Percentiles rank a stretch among this genome's conserved stretches.
Evolutionary conservation across 257 asterid species (phyloP).

Genomic region (Solanum peruvianum): DNA sequence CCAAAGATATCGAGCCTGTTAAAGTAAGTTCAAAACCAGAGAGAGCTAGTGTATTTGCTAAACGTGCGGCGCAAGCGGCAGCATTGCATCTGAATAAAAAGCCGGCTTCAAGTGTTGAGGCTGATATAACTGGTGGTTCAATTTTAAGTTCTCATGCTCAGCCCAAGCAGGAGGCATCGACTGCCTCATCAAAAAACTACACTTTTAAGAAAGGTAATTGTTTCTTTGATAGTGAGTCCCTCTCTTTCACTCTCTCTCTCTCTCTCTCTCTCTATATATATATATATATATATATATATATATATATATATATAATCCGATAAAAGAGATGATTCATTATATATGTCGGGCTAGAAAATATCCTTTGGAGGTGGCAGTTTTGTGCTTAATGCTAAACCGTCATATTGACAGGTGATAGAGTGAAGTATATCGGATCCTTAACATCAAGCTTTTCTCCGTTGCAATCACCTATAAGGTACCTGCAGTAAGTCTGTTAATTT

Average conservation of each 20-base stretch:
- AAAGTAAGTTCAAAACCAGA: slow-evolving; percentile 64
- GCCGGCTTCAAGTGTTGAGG: slow-evolving; percentile 69
- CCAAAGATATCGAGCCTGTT: slow-evolving; percentile 50
- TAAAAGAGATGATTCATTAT: background rate
- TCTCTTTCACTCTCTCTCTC: background rate
- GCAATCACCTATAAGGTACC: slow-evolving; percentile 52
- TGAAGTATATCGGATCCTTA: slow-evolving; percentile 54
- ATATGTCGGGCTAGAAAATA: background rate
- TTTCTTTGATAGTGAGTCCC: background rate
- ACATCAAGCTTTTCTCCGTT: slow-evolving; percentile 38
- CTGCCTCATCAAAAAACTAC: slow-evolving; percentile 61
- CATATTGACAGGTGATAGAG: slow-evolving; percentile 67
- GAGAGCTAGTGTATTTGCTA: slow-evolving; percentile 49
- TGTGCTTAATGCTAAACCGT: background rate
- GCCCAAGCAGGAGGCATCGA: slow-evolving; percentile 80
- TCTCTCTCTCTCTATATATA: background rate
- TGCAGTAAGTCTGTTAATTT: background rate
- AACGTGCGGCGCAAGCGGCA: slow-evolving; percentile 41
- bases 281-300: no score
- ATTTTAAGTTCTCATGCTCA: slow-evolving; percentile 39
- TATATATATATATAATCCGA: no score
- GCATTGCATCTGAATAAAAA: slow-evolving; percentile 46
- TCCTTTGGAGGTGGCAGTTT: background rate
- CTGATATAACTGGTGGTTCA: slow-evolving; percentile 55
- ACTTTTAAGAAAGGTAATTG: slow-evolving; percentile 57